Conservation (phyloP, 208 protist genomes). For the Trichomonas tenax region DNA sequence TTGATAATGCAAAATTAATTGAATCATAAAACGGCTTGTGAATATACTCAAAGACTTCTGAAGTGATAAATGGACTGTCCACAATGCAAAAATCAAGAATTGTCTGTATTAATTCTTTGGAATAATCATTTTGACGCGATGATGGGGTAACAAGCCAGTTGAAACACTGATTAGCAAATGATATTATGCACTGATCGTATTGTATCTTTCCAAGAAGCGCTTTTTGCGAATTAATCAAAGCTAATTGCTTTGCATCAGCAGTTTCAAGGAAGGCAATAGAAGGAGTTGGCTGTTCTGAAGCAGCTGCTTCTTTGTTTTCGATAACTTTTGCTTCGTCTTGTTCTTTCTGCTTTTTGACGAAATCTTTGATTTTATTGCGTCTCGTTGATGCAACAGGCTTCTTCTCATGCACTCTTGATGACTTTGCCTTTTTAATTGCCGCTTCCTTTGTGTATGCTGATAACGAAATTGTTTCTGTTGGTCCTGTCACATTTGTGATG, state of each 20-base stretch:
- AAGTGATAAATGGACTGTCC: background rate
- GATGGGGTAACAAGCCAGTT: background rate
- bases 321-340: background rate
- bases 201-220: background rate
- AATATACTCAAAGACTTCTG: background rate
- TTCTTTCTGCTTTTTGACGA: background rate
- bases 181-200: background rate
- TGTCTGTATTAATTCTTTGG: background rate
- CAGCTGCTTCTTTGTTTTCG: background rate
- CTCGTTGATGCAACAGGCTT: background rate
- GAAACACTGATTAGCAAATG: background rate
- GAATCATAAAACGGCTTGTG: background rate
- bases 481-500: background rate
- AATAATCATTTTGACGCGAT: background rate
- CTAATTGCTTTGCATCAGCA: background rate
- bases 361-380: background rate
- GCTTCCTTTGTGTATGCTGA: background rate
- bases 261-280: background rate
- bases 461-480: background rate
- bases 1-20: background rate
- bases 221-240: background rate
- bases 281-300: background rate
- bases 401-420: background rate
- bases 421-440: background rate
- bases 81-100: background rate